Conservation (phyloP, 495 filamentous ascomycete species). For the Copromyces sp. region DNA sequence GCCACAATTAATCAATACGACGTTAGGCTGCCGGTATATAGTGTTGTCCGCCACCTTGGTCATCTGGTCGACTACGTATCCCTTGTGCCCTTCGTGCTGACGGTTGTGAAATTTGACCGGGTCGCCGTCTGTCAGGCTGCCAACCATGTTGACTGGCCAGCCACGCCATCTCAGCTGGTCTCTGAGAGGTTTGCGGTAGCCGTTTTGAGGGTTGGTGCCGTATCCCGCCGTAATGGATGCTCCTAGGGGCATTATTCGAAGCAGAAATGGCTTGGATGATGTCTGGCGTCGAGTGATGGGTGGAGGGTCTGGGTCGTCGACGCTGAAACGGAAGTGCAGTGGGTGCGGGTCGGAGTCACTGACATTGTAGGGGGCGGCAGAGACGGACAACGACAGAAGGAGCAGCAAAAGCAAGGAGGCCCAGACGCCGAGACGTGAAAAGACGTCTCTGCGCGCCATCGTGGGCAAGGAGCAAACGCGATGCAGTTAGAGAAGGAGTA, state of each 20-base stretch:
- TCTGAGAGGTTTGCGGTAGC: background rate
- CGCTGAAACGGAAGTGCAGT: too few relatives aligned
- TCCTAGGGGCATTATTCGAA: constrained; percentile 40
- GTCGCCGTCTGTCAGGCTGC: background rate
- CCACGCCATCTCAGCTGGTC: background rate
- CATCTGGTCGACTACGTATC: too few relatives aligned
- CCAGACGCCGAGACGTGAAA: too few relatives aligned
- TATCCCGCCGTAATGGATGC: constrained; percentile 42
- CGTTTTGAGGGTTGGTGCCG: constrained; percentile 30
- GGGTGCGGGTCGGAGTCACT: too few relatives aligned
- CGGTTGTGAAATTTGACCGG: background rate
- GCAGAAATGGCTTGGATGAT: constrained; percentile 3
- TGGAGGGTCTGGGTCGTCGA: too few relatives aligned
- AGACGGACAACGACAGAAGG: too few relatives aligned
- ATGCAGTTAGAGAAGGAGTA: too few relatives aligned
- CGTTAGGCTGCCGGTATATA: constrained; percentile 5
- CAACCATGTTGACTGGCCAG: constrained; percentile 1
- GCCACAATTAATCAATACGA: constrained; percentile 9
- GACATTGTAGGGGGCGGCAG: too few relatives aligned
- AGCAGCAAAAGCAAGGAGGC: too few relatives aligned
- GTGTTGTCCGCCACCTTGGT: background rate
- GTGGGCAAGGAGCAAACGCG: too few relatives aligned
- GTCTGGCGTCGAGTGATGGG: background rate
- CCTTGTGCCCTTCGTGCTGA: too few relatives aligned
- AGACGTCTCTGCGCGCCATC: too few relatives aligned